Base-by-base conservation (phyloP, 1,139 yeast species). In the Scheffersomyces quercinus region DNA sequence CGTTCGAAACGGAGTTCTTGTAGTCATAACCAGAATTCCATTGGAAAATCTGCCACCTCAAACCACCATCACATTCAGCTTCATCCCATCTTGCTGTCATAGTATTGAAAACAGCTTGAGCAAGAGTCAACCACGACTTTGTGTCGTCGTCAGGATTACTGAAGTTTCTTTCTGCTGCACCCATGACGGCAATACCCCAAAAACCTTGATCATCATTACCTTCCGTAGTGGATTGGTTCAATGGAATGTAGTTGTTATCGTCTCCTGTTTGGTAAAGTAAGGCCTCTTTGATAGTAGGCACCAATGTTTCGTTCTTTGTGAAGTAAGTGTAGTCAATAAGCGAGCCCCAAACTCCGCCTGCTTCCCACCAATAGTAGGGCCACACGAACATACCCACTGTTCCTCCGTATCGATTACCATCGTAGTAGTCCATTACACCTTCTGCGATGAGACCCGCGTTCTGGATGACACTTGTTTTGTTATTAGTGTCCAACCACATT, bases 311-410 rank as follows among this genome's bases (percentile, higher is more conserved):
- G 63, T 88, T 83, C 29, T 78, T 68, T 62, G 89, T 82, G 59
- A 78, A 77, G 52, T 69, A 77, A 56, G 83, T 72, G 59, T 82
- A 85, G 60, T 85, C 91, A 41, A 88, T 67, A 67, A 88, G 58
- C 9, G 88, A 78, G 10, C 91, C 93, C 82, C 88, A 84, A 1
- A 88, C 89, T 46, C 89, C 95, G 51, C 96, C 96, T 36, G 95
- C 93, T 68, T 85, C 88, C 96, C 96, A 89, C 97, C 97, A 89
- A 71, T 85, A 88, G 68, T 86, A 87, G 2, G 95, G 95, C 50
- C 72, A 60, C 13, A 75, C 68, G 62, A 89, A 88, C 85, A 82
- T 79, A 30, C 96, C 96, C 26, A 87, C 77, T 9, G 85, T 78
- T 32, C 90, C 87, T 35, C 97, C 97, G 43, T 72, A 66, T 29